These are phyloP conservation scores for Moesziomyces antarcticus DNA, from an alignment of 1,284 basidiomycete genomes.

Conservation along the genomic window DNA sequence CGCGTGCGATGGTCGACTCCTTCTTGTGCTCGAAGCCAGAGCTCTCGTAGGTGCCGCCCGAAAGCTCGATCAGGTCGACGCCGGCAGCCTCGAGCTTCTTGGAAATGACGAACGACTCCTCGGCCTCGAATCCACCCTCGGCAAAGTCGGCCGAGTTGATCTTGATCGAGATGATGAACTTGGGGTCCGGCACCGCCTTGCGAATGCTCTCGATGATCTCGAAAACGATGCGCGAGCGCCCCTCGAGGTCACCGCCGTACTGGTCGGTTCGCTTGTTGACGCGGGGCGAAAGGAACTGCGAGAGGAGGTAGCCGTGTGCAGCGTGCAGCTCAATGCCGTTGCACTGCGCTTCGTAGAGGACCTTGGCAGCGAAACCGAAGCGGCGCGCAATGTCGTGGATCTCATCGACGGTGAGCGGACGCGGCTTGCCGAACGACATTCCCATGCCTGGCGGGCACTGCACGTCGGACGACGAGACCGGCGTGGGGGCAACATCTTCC, in stretches of 20 bases:
- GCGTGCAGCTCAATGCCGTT: constrained; percentile 90
- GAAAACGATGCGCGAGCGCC: constrained; percentile 73
- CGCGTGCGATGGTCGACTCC: constrained; percentile 69
- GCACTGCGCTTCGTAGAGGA: constrained; percentile 80
- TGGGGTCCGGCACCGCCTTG: constrained; percentile 70
- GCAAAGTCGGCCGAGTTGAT: constrained; percentile 85
- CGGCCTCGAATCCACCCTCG: constrained; percentile 70
- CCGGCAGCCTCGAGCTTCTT: constrained; percentile 59
- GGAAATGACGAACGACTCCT: constrained; percentile 76
- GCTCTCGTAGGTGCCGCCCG: constrained; percentile 85
- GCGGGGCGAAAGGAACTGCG: constrained; percentile 83
- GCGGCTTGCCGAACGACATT: constrained; percentile 58
- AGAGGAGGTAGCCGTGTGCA: constrained; percentile 86
- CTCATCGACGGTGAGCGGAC: constrained; percentile 74
- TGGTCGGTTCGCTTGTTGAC: constrained; percentile 77
- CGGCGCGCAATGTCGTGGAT: constrained; percentile 75
- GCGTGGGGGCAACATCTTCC: constrained; percentile 37
- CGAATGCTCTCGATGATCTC: constrained; percentile 77
- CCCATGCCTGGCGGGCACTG: constrained; percentile 60
- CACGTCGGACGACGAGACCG: constrained; percentile 58
- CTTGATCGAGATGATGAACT: constrained; percentile 85
- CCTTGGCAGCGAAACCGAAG: constrained; percentile 78
- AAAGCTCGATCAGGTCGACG: constrained; percentile 86
- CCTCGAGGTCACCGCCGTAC: constrained; percentile 71
- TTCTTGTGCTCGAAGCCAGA: constrained; percentile 72